Conservation (phyloP, 306 rosid species). For the Abrus precatorius region DNA sequence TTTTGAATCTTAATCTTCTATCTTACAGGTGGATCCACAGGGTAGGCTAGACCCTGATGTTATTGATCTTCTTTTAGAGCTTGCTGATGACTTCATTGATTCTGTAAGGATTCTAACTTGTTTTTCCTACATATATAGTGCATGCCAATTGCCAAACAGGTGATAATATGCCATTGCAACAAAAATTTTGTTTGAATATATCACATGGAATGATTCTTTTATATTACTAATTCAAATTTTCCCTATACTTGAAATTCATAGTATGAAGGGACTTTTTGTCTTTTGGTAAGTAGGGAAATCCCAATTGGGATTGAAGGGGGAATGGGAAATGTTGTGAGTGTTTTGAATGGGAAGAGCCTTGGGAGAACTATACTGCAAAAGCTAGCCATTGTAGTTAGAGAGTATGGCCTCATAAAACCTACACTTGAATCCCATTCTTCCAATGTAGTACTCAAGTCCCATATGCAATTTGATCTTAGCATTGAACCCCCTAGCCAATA, state of each 20-base stretch:
- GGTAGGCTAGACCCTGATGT: slow-evolving; percentile 92
- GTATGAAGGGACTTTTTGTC: not conserved
- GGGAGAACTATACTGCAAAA: no score
- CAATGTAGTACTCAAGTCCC: no score
- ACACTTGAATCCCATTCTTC: no score
- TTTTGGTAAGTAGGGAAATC: slow-evolving; percentile 12
- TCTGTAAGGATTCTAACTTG: slow-evolving; percentile 67
- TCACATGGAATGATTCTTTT: slow-evolving; percentile 18
- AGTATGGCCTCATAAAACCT: no score
- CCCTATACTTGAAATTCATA: slow-evolving; percentile 4
- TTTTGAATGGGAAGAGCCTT: not conserved
- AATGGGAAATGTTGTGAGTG: not conserved
- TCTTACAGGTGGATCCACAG: slow-evolving; percentile 82
- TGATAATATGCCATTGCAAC: slow-evolving; percentile 22
- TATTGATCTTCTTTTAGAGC: slow-evolving; percentile 91
- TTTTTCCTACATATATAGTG: not conserved
- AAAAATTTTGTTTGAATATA: slow-evolving; percentile 3
- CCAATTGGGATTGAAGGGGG: slow-evolving; percentile 14
- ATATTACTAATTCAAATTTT: slow-evolving; percentile 5
- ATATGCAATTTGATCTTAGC: no score
- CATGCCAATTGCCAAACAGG: slow-evolving; percentile 20
- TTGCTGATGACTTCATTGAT: slow-evolving; percentile 96
- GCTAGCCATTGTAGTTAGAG: no score
- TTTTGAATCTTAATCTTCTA: slow-evolving; percentile 42
- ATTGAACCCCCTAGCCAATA: not conserved